These are phyloP conservation scores for Dendrothele bispora DNA, from an alignment of 768 basidiomycete genomes.

Conservation along the genomic window DNA sequence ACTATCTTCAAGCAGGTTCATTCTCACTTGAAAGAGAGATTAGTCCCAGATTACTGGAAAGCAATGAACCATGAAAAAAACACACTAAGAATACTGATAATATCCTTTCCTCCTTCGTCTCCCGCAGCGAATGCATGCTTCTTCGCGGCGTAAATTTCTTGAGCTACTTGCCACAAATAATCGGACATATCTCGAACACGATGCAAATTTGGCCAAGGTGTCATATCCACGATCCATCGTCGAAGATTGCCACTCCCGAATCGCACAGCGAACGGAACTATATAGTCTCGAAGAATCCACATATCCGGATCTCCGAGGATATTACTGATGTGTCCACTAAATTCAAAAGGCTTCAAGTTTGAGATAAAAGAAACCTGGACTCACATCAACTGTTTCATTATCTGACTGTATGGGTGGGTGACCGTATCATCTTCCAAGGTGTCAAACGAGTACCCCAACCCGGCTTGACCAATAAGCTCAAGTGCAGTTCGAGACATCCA, in stretches of 20 bases:
- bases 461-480: no score
- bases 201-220: conserved; percentile 21
- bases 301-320: no score
- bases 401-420: no score
- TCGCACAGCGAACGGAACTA: conserved; percentile 22
- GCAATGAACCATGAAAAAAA: neutral
- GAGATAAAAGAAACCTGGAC: no score
- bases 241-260: conserved; percentile 24
- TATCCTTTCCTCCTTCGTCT: conserved; percentile 32
- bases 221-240: conserved; percentile 16
- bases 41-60: neutral
- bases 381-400: no score
- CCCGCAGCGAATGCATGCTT: conserved; percentile 22
- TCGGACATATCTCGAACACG: conserved; percentile 25
- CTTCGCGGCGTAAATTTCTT: conserved; percentile 26
- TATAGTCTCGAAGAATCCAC: no score
- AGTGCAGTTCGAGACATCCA: no score
- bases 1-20: conserved; percentile 31
- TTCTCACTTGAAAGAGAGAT: conserved; percentile 13
- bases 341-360: no score
- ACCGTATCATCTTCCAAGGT: no score
- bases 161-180: conserved; percentile 23
- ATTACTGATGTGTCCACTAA: no score
- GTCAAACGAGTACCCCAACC: no score
- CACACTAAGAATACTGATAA: conserved; percentile 34